Percentiles rank a stretch among this genome's conserved stretches.
phyloP scores from a whole-genome alignment of 129 eudicot genomes.

The Silybum marianum region DNA sequence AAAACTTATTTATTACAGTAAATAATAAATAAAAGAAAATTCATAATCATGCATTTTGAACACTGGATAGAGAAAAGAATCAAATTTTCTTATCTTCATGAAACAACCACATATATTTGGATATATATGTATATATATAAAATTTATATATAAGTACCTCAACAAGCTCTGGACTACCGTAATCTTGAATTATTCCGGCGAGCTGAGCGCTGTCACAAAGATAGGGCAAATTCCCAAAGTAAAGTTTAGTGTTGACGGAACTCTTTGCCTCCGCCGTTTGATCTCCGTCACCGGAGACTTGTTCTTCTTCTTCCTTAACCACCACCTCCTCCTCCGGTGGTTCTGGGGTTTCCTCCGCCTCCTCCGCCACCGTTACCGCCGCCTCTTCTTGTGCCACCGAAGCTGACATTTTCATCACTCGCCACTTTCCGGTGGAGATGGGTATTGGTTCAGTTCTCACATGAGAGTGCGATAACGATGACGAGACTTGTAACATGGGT shows the following conservation, averaged over 20 bases:
- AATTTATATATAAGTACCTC: too few relatives aligned
- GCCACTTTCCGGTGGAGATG: slow-evolving; percentile 26
- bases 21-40: too few relatives aligned
- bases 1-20: too few relatives aligned
- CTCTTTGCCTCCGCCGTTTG: slow-evolving; percentile 3
- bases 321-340: slow-evolving; percentile 30
- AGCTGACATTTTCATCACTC: slow-evolving; percentile 37
- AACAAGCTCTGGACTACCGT: slow-evolving; percentile 82
- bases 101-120: neutral
- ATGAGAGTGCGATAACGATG: slow-evolving; percentile 25
- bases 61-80: too few relatives aligned
- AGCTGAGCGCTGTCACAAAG: slow-evolving; percentile 89
- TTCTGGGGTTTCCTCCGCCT: neutral
- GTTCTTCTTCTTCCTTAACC: slow-evolving; percentile 17
- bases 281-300: slow-evolving; percentile 26
- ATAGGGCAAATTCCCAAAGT: slow-evolving; percentile 88
- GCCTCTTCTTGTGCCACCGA: slow-evolving; percentile 39
- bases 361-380: slow-evolving; percentile 36
- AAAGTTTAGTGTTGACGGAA: slow-evolving; percentile 61
- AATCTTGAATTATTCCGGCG: slow-evolving; percentile 85
- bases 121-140: too few relatives aligned
- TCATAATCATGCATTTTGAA: too few relatives aligned
- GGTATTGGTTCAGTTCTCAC: slow-evolving; percentile 32
- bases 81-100: neutral
- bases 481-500: slow-evolving; percentile 35